Conservation (phyloP, 73 alveolate species). For the Stentor roeselii region DNA sequence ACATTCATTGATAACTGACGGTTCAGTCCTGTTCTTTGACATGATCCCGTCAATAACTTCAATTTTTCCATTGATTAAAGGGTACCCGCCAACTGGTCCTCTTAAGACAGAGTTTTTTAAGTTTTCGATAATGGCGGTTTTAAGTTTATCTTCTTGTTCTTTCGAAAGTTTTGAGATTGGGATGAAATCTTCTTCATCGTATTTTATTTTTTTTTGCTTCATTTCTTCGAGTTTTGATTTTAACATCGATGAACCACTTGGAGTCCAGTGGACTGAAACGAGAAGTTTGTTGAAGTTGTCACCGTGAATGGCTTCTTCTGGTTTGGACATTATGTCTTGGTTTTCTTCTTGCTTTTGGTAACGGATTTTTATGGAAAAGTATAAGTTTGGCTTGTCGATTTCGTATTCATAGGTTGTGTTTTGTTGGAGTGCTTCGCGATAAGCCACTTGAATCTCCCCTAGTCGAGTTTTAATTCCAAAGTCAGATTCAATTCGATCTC, state of each 20-base stretch:
- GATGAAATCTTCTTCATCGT: slow-evolving; percentile 23
- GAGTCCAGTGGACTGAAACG: background rate
- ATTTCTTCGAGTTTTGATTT: slow-evolving; percentile 29
- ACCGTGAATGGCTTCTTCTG: slow-evolving; percentile 29
- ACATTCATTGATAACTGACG: slow-evolving; percentile 41
- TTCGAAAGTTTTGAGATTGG: slow-evolving; percentile 35
- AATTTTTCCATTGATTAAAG: slow-evolving; percentile 48
- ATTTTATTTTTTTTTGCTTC: slow-evolving; percentile 31
- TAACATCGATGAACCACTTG: background rate
- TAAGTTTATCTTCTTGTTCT: background rate
- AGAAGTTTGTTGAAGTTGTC: slow-evolving; percentile 15
- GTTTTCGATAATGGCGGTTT: slow-evolving; percentile 28
- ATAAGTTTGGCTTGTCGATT: slow-evolving; percentile 37
- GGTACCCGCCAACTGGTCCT: slow-evolving; percentile 62
- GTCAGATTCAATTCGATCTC: slow-evolving; percentile 72
- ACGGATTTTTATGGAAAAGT: slow-evolving; percentile 40
- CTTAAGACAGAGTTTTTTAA: slow-evolving; percentile 42
- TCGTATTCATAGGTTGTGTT: background rate
- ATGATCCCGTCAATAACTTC: slow-evolving; percentile 53
- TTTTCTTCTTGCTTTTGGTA: background rate
- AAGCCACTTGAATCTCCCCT: slow-evolving; percentile 78
- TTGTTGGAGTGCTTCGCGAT: slow-evolving; percentile 57
- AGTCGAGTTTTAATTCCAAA: slow-evolving; percentile 62
- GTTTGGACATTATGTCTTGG: slow-evolving; percentile 20
- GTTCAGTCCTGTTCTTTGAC: slow-evolving; percentile 45